Evolutionary conservation across 352 stramenopile genomes (phyloP).

Genomic region (Globisporangium cederbergense): DNA sequence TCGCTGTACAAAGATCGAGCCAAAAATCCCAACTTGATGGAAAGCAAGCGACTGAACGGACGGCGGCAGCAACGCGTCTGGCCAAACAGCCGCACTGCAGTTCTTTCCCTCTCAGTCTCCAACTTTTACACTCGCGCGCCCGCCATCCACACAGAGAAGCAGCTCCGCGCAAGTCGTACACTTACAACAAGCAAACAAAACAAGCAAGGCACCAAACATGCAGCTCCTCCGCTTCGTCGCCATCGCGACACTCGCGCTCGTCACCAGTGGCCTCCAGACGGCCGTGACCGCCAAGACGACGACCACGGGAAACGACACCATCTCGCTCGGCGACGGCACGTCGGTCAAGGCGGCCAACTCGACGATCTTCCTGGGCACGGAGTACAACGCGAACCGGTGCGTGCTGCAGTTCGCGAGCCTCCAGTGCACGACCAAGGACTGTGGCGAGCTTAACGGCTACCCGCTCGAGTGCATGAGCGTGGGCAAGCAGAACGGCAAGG

Average conservation of each 20-base stretch:
- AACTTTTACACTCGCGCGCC: constrained; percentile 18
- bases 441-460: constrained; percentile 67
- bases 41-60: too few relatives aligned
- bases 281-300: constrained; percentile 1
- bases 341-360: constrained; percentile 48
- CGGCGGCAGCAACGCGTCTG: too few relatives aligned
- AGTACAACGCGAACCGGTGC: constrained; percentile 70
- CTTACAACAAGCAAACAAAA: not conserved
- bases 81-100: not conserved
- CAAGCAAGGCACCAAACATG: constrained; percentile 6
- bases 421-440: constrained; percentile 48
- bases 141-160: not conserved
- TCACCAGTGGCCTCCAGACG: not conserved
- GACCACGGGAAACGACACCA: constrained; percentile 29
- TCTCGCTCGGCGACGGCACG: constrained; percentile 60
- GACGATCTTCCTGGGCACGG: constrained; percentile 56
- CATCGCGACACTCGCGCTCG: constrained; percentile 16
- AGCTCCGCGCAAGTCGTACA: constrained; percentile 10
- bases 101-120: constrained; percentile 11
- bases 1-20: too few relatives aligned
- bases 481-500: constrained; percentile 53
- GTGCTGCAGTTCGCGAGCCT: constrained; percentile 67
- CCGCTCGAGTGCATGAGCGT: constrained; percentile 60
- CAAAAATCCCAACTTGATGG: too few relatives aligned
- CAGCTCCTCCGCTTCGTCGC: constrained; percentile 13